phyloP scores from a whole-genome alignment of 2,329 filamentous ascomycete species.

The Colletotrichum orchidophilum region DNA sequence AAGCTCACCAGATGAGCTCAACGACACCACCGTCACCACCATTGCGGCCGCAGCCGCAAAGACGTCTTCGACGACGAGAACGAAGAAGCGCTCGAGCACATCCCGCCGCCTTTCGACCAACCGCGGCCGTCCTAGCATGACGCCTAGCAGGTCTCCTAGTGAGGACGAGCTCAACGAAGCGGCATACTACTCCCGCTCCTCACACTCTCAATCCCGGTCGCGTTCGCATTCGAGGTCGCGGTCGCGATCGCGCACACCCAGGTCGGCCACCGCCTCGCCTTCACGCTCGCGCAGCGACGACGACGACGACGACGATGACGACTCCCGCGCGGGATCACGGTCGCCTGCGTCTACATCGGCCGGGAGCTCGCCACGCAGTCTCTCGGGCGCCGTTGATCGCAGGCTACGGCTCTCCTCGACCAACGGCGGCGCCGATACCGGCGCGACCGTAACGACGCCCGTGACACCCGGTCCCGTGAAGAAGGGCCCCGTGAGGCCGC shows the following conservation, averaged over 20 bases:
- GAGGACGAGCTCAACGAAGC: conserved; percentile 37
- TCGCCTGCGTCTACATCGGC: conserved; percentile 42
- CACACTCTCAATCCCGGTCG: conserved; percentile 36
- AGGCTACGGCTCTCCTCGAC: conserved; percentile 34
- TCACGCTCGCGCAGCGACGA: conserved; percentile 42
- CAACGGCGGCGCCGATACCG: conserved; percentile 39
- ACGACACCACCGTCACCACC: neutral
- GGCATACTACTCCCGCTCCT: conserved; percentile 34
- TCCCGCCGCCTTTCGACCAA: conserved; percentile 31
- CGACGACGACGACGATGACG: neutral
- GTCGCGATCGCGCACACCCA: conserved; percentile 37
- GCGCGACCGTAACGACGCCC: conserved; percentile 36
- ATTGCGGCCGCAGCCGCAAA: neutral
- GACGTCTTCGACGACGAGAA: neutral
- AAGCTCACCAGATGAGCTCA: conserved; percentile 56
- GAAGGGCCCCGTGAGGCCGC: conserved; percentile 26
- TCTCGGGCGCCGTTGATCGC: conserved; percentile 28
- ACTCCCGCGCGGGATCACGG: conserved; percentile 44
- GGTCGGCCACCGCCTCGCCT: conserved; percentile 29
- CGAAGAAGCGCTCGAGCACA: conserved; percentile 9
- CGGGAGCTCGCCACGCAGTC: conserved; percentile 37
- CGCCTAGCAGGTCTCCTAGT: conserved; percentile 34
- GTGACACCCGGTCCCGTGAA: conserved; percentile 34
- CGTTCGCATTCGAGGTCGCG: conserved; percentile 37
- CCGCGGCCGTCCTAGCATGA: conserved; percentile 32